Evolutionary conservation across 495 filamentous ascomycete genomes (phyloP).

Genomic region (Cladorrhinum samala): DNA sequence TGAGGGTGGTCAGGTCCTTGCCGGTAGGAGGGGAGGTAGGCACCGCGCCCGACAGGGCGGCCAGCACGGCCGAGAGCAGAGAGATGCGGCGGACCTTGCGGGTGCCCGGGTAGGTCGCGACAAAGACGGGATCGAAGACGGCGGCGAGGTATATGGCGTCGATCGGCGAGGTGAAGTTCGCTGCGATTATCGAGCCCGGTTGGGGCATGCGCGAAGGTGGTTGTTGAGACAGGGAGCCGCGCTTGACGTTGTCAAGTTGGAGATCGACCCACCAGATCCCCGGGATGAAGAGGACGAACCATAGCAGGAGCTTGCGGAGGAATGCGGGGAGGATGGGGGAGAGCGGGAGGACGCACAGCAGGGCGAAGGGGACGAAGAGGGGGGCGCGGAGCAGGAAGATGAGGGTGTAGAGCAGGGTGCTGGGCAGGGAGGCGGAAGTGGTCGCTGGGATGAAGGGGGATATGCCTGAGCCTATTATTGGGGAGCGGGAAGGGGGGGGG

Average conservation of each 20-base stretch:
- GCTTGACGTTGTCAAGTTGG: conserved; percentile 89
- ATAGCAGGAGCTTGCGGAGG: conserved; percentile 73
- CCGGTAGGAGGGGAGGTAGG: conserved; percentile 40
- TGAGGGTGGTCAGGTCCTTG: conserved; percentile 49
- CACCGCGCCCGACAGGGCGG: conserved; percentile 55
- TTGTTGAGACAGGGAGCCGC: conserved; percentile 61
- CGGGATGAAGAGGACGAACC: conserved; percentile 77
- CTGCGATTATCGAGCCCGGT: conserved; percentile 73
- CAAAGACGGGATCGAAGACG: conserved; percentile 95
- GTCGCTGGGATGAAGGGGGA: conserved; percentile 86
- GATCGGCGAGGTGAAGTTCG: conserved; percentile 84
- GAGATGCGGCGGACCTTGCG: conserved; percentile 68
- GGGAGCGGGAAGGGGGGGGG: background rate
- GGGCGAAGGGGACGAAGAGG: conserved; percentile 60
- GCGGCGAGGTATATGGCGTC: conserved; percentile 94
- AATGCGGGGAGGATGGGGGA: conserved; percentile 79
- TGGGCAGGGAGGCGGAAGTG: conserved; percentile 51
- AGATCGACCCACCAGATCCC: conserved; percentile 98
- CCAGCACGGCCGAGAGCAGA: conserved; percentile 64
- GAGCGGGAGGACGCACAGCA: conserved; percentile 71
- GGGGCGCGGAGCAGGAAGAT: conserved; percentile 78
- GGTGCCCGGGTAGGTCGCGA: conserved; percentile 66
- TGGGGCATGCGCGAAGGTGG: conserved; percentile 64
- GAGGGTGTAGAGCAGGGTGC: conserved; percentile 57
- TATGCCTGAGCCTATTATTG: conserved; percentile 74